A percentile compares a stretch with the other conserved stretches of the same genome.
Evolutionary conservation across 2,329 filamentous ascomycete genomes (phyloP).

Genomic region (Malbranchea zuffiana): DNA sequence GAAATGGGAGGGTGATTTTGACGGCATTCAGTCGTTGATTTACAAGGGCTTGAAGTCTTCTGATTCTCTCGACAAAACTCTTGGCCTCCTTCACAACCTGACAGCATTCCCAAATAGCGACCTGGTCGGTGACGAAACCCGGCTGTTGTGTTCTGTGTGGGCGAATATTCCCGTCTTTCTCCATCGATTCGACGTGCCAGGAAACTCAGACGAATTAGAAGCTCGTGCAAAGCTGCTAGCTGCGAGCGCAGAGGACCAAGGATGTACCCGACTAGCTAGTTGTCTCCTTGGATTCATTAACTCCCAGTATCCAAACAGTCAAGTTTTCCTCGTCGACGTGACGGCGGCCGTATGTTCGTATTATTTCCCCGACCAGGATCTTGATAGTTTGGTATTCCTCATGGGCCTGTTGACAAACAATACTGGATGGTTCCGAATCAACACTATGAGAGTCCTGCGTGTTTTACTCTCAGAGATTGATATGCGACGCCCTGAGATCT

Average conservation of each 20-base stretch:
- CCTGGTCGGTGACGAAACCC: constrained; percentile 69
- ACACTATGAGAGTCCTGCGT: constrained; percentile 83
- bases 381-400: constrained; percentile 75
- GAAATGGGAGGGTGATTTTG: constrained; percentile 81
- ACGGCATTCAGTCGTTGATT: constrained; percentile 72
- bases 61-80: constrained; percentile 63
- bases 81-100: constrained; percentile 67
- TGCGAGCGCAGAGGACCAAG: constrained; percentile 61
- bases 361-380: constrained; percentile 74
- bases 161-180: constrained; percentile 87
- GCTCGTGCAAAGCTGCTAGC: constrained; percentile 60
- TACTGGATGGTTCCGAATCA: constrained; percentile 78
- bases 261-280: constrained; percentile 54
- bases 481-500: constrained; percentile 82
- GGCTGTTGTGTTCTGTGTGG: constrained; percentile 73
- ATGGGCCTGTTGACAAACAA: constrained; percentile 87
- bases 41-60: constrained; percentile 91
- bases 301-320: constrained; percentile 53
- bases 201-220: constrained; percentile 45
- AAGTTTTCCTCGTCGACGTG: constrained; percentile 66
- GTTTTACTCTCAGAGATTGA: constrained; percentile 80
- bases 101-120: constrained; percentile 67
- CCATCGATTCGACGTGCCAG: constrained; percentile 58
- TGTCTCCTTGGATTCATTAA: constrained; percentile 61
- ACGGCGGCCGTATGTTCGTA: constrained; percentile 62